Evolutionary conservation across 129 eudicot species (phyloP), one percentile per base, ranked within the genome.

Genomic region (Escallonia herrerae): DNA sequence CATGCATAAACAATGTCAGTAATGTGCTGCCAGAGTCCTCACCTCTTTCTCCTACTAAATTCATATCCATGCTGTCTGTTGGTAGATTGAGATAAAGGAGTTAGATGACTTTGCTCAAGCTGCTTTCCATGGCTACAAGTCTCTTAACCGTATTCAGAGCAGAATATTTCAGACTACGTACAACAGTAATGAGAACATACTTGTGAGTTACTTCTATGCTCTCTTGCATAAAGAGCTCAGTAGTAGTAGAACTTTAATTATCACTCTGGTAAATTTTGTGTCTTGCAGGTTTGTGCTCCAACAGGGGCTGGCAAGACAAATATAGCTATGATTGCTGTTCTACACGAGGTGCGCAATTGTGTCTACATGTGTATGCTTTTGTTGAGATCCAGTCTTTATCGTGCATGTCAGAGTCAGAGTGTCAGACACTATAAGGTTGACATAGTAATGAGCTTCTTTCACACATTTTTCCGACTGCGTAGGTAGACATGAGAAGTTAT

Each of bases 221-320:
- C 10, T 33, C 55, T 57, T 55, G 60, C 48, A 15, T 45, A 40
- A 39, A 33, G 39, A 9, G 57, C 10, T 67, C 15, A 40, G 40
- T 41, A 13, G 43, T 46, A 66, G 40, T 40, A 14, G 41, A 10
- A 38, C 60, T 58, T 57, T 54, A 47, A 11, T 33, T 67, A 15
- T 69, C 41, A 66, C 59, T 65, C 22, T 70, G 62, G 42, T 33
- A 46, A 66, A 68, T 60, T 69, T 66, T 15, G 64, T 60, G 53
- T 71, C 47, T 79, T 82, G 56, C 78, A 91, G 97, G 96, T 91
- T 43, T 91, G 98, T 76, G 98, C 98, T 55, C 98, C 98, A 55
- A 91, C 98, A 58, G 98, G 98, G 68, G 98, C 98, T 66, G 98
- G 98, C 22, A 91, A 91, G 79, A 91, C 98, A 74, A 91, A 91